Evolutionary conservation across 805 yeast species (phyloP).

Genomic region (Zygosaccharomyces bisporus): DNA sequence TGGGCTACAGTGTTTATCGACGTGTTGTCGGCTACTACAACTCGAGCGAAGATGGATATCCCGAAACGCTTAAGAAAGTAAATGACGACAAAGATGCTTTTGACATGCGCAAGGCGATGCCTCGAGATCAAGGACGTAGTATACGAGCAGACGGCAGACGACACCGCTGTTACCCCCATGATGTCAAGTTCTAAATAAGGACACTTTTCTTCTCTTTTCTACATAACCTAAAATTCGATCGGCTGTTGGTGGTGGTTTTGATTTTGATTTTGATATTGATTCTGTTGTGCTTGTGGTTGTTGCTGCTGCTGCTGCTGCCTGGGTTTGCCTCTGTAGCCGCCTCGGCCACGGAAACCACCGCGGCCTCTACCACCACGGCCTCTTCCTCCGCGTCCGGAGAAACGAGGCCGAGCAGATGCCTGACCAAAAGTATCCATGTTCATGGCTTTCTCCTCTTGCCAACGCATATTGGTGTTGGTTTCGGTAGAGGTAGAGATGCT

Average conservation of each 20-base stretch:
- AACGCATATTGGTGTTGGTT: constrained; percentile 47
- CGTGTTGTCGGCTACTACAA: constrained; percentile 90
- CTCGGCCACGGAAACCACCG: constrained; percentile 38
- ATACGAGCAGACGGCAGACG: constrained; percentile 59
- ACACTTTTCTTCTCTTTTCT: constrained; percentile 9
- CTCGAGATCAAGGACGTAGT: constrained; percentile 52
- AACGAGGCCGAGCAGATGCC: constrained; percentile 46
- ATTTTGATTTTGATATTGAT: constrained; percentile 14
- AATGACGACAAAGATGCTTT: constrained; percentile 80
- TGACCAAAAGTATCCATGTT: constrained; percentile 86
- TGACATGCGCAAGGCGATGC: constrained; percentile 72
- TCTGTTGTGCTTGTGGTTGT: constrained; percentile 14
- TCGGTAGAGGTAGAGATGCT: constrained; percentile 67
- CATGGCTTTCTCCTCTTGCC: constrained; percentile 68
- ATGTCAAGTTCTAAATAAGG: constrained; percentile 48
- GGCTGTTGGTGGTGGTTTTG: constrained; percentile 16
- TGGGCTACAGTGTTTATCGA: constrained; percentile 82
- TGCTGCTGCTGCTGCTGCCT: constrained; percentile 23
- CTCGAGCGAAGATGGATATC: constrained; percentile 43
- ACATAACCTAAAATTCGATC: constrained; percentile 8
- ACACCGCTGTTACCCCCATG: constrained; percentile 60
- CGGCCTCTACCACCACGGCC: constrained; percentile 51
- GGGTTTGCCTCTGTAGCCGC: constrained; percentile 30
- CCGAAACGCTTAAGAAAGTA: constrained; percentile 38
- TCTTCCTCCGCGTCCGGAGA: constrained; percentile 45